Evolutionary conservation across 2,329 filamentous ascomycete genomes (phyloP).

Genomic region (Phoma herbarum): DNA sequence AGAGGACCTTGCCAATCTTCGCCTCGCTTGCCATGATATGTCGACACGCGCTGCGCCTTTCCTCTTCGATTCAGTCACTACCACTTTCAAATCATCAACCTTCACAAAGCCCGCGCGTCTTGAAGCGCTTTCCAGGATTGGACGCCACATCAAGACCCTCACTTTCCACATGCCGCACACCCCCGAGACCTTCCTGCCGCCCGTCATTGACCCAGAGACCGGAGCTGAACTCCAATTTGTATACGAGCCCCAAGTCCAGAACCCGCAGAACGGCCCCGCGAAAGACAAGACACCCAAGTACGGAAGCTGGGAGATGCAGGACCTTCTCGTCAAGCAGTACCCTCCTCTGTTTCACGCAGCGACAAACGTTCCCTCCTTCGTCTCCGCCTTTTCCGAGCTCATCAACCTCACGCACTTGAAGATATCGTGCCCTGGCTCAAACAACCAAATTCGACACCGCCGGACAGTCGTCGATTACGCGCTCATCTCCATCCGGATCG

Average conservation of each 20-base stretch:
- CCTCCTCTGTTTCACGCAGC: conserved; percentile 89
- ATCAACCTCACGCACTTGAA: conserved; percentile 76
- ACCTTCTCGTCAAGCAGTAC: conserved; percentile 85
- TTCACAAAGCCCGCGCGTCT: conserved; percentile 79
- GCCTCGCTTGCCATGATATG: conserved; percentile 74
- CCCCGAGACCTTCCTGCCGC: conserved; percentile 80
- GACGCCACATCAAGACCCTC: conserved; percentile 79
- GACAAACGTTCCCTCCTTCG: conserved; percentile 85
- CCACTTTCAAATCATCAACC: conserved; percentile 76
- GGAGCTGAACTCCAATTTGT: conserved; percentile 82
- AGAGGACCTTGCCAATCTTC: conserved; percentile 60
- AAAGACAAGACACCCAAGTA: conserved; percentile 75
- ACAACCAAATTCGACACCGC: conserved; percentile 71
- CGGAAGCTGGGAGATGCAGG: conserved; percentile 78
- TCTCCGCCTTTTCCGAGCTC: conserved; percentile 74
- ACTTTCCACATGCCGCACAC: conserved; percentile 81
- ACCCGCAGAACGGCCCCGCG: conserved; percentile 65
- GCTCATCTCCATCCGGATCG: conserved; percentile 84
- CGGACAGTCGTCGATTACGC: conserved; percentile 86
- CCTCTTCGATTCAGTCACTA: conserved; percentile 73
- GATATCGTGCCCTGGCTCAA: conserved; percentile 78
- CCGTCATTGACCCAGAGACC: conserved; percentile 79
- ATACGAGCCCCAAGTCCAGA: conserved; percentile 75
- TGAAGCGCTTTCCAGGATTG: conserved; percentile 78
- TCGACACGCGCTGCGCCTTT: conserved; percentile 73